Base-by-base conservation (phyloP, 495 filamentous ascomycete species). In the Aspergillus diversus region DNA sequence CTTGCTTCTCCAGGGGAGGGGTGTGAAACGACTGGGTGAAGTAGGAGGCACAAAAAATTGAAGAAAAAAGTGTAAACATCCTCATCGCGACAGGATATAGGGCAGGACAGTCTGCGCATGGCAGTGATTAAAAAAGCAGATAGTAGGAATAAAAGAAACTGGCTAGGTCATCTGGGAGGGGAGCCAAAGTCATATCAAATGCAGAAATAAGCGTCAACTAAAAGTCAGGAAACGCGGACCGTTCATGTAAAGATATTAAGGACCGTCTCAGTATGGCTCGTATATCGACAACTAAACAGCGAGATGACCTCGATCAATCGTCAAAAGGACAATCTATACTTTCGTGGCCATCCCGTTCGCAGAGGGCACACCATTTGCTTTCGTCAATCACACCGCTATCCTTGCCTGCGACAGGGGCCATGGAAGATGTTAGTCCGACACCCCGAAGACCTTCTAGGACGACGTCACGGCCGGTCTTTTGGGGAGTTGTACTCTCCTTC, bases 301-400 rank as follows among this genome's bases (percentile, higher is more conserved):
- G 46, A 54, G 16, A 15, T 35, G 42, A 13, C 54, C 52, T 16
- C 21, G n/a, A 89, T 68, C 86, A 90, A 71, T 94, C 92, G 73
- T 97, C 93, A 76, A 96, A 90, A 13, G 93, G 94, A 79, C 94
- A 98, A 73, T 96, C 91, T 62, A 96, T 92, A 70, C 92, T 97
- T 73, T 95, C 91, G 70, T 99, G 95, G 34, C 95, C 95, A 70
- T 98, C 96, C 57, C 90, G 85, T 80, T 99, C 95, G 73, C 95
- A 99, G 50, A 98, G 80, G 57, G 96, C 95, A 77, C 95, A 99
- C 95, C 95, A 99, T 77, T 95, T 97, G 59, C 86, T 81, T 65
- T 87, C 86, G 68, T 99, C 92, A 61, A 95, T 83, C 37, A 90
- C 80, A 1, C 87, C 88, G 54, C 85, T 91, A 58, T 89, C 87